Evolutionary conservation across 352 stramenopile genomes (phyloP), one percentile per base, ranked within the genome.

Genomic region (Peronospora belbahrii): DNA sequence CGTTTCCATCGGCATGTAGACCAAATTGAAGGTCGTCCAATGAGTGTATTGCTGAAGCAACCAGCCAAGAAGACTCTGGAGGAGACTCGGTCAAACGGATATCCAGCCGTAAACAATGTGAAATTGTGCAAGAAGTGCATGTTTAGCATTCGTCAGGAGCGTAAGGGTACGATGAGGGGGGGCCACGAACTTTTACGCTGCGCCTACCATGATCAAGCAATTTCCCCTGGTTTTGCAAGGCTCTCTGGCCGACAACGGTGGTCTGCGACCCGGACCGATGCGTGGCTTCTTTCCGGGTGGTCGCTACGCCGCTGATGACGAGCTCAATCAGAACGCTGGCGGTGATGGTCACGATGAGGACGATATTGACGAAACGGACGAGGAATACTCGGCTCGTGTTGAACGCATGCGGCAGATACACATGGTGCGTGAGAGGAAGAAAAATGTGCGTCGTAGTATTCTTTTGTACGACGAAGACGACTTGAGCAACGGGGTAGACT

Each of bases 81-180:
- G 22, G 56, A 61, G 36, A 61, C 56, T n/a, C 50, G 70, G 1
- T 30, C 57, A 2, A 70, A 76, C 14, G 67, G 67, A 38, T 76
- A 83, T 50, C 66, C 72, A 6, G 70, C 73, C 31, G 73, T 85
- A 31, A 79, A 83, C 45, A 57, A 63, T 37, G 69, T 85, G 19
- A 85, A 85, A 53, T 62, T 88, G 25, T 88, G 76, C 59, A 79
- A 84, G 47, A 88, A 88, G 40, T 88, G 76, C 59, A 72, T 88
- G 46, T 85, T 78, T 43, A 60, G 42, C 30, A 70, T 85, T 36
- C 69, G 71, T 3, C 69, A 80, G 20, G 73, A 88, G 33, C 75
- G 75, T 23, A 82, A 83, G 40, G 70, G 66, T 2, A 74, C 65
- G 31, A 65, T 74, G 55, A 47, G 59, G 11, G 67, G n/a, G 70